Base-by-base conservation (phyloP, 2,329 filamentous ascomycete species). In the Sclerotinia sclerotiorum region DNA sequence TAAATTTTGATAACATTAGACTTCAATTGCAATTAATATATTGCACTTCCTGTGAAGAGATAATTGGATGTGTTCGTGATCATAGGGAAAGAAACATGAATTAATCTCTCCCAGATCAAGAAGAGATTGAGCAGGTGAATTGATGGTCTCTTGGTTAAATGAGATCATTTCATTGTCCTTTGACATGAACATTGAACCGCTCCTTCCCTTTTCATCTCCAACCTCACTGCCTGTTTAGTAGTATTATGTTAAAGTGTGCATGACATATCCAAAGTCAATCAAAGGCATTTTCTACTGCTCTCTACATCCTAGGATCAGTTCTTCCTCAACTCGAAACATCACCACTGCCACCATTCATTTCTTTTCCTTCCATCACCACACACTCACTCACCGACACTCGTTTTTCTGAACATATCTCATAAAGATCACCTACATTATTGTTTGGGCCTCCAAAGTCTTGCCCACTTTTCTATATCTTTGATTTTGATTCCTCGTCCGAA, bases 341-440 rank as follows among this genome's bases (percentile, higher is more conserved):
- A 61, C 46, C 49, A 24, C 51, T 19, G 29, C 48, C 49, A 69
- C 65, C 68, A 51, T 56, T 70, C 63, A 46, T 60, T 60, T 39
- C 44, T 15, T 51, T 63, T 39, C 51, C 62, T 63, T 68, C 49
- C 21, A 60, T 44, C 15, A 35, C 46, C 35, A 42, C 24, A 58
- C n/a, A 15, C 46, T 24, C 65, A 67, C 35, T 17, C 58, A 54
- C 24, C 39, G 60, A 65, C 69, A 63, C 61, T 70, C 69, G 54
- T 65, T 70, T 61, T 46, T 35, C 60, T 21, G n/a, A 63, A 27
- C 6, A 63, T 27, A 63, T 11, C n/a, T 51, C 29, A 39, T 62
- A 51, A 51, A 39, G 21, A 48, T 51, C 21, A 62, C 46, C 29
- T 62, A 39, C 15, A 42, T 39, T 27, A 24, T 27, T 51, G n/a